These are phyloP conservation scores for Austropuccinia psidii DNA, from an alignment of 1,284 basidiomycete species.

Conservation along the genomic window DNA sequence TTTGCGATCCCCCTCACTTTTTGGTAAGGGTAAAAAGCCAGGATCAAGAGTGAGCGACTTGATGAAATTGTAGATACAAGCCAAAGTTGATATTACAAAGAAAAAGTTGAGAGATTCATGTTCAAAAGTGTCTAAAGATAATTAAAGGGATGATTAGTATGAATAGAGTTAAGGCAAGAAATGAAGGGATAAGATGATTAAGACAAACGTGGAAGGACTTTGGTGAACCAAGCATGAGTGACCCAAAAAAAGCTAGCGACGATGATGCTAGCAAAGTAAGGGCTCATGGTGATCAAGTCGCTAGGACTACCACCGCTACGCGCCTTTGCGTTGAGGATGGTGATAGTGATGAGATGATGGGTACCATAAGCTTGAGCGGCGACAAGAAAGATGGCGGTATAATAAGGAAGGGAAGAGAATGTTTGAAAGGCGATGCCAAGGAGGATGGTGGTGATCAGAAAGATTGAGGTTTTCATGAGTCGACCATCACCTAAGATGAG, in stretches of 20 bases:
- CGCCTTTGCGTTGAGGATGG: slow-evolving; percentile 62
- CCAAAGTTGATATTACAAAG: slow-evolving; percentile 62
- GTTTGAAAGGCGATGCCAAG: slow-evolving; percentile 76
- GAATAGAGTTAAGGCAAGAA: slow-evolving; percentile 41
- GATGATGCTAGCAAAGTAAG: slow-evolving; percentile 89
- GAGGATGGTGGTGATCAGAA: slow-evolving; percentile 67
- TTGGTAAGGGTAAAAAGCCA: slow-evolving; percentile 73
- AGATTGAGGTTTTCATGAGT: slow-evolving; percentile 72
- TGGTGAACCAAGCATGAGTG: slow-evolving; percentile 67
- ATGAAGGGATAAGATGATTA: background rate
- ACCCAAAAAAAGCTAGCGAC: slow-evolving; percentile 79
- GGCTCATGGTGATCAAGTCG: slow-evolving; percentile 51
- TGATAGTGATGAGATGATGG: slow-evolving; percentile 82
- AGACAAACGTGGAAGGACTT: slow-evolving; percentile 59
- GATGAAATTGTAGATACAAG: slow-evolving; percentile 84
- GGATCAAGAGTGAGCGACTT: slow-evolving; percentile 78
- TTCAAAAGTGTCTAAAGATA: slow-evolving; percentile 58
- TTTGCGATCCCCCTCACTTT: slow-evolving; percentile 68
- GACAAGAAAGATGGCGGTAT: slow-evolving; percentile 71
- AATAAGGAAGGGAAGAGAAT: slow-evolving; percentile 75
- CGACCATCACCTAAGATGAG: slow-evolving; percentile 46
- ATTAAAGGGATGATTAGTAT: slow-evolving; percentile 1
- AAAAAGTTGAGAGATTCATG: slow-evolving; percentile 66
- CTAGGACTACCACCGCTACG: slow-evolving; percentile 38
- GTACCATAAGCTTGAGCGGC: slow-evolving; percentile 79